phyloP scores from a whole-genome alignment of 805 yeast genomes.

The Spathaspora arborariae region DNA sequence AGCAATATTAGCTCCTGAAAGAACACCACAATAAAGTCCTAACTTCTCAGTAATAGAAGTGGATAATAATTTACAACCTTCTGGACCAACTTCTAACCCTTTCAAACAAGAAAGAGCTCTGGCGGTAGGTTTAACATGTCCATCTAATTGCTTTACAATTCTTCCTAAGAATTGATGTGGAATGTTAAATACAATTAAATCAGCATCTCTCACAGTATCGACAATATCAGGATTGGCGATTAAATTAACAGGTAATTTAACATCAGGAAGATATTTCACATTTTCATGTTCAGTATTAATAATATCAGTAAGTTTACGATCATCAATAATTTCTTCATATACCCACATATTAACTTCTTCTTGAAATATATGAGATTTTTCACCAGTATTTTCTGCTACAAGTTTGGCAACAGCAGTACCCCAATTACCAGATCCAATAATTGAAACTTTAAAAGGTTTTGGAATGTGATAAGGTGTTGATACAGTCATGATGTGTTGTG shows the following conservation, averaged over 20 bases:
- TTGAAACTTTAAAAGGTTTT: conserved; percentile 44
- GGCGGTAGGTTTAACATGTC: conserved; percentile 62
- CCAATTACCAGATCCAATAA: conserved; percentile 97
- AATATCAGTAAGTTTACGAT: conserved; percentile 79
- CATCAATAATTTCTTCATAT: conserved; percentile 77
- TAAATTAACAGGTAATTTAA: conserved; percentile 80
- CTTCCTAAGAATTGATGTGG: conserved; percentile 93
- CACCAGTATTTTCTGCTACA: conserved; percentile 79
- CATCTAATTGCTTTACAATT: conserved; percentile 72
- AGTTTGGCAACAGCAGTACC: conserved; percentile 97
- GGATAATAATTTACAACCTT: conserved; percentile 82
- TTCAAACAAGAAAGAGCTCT: conserved; percentile 95
- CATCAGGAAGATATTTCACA: conserved; percentile 89
- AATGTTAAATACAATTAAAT: conserved; percentile 86
- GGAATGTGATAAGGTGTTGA: conserved; percentile 28
- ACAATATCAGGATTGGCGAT: conserved; percentile 82
- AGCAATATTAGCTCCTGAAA: conserved; percentile 96
- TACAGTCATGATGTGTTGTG: conserved; percentile 11
- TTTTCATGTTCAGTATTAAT: conserved; percentile 90
- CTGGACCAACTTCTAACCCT: conserved; percentile 84
- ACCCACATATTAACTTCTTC: conserved; percentile 94
- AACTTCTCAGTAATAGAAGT: conserved; percentile 74
- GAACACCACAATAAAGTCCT: conserved; percentile 90
- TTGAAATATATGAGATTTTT: conserved; percentile 69
- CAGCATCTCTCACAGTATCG: conserved; percentile 75